Evolutionary conservation across 805 yeast species (phyloP).

Genomic region (Hanseniaspora vineae): DNA sequence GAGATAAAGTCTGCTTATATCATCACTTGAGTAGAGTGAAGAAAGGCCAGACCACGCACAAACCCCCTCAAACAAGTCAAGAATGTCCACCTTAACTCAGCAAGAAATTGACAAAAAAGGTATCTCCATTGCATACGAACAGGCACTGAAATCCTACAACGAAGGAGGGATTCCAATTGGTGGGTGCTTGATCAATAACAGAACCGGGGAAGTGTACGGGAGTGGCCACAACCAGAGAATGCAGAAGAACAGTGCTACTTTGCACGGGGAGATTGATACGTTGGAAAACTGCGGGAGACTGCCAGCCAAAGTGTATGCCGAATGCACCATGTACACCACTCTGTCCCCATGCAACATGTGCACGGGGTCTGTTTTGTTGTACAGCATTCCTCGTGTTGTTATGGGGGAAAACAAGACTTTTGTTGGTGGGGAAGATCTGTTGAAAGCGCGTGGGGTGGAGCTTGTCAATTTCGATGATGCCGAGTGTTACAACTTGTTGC

Average conservation of each 20-base stretch:
- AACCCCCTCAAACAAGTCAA: no score
- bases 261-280: constrained; percentile 88
- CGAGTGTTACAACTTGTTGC: constrained; percentile 62
- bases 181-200: constrained; percentile 25
- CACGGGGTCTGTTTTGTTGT: constrained; percentile 81
- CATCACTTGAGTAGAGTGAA: no score
- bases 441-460: constrained; percentile 56
- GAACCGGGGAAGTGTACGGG: constrained; percentile 73
- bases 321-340: constrained; percentile 85
- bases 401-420: constrained; percentile 81
- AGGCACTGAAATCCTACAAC: constrained; percentile 47
- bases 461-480: constrained; percentile 46
- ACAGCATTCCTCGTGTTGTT: constrained; percentile 79
- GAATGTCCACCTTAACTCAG: constrained; percentile 22
- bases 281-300: constrained; percentile 86
- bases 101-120: constrained; percentile 54
- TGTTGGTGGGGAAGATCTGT: constrained; percentile 69
- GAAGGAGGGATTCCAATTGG: constrained; percentile 92
- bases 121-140: constrained; percentile 55
- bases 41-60: no score
- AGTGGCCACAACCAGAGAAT: constrained; percentile 84
- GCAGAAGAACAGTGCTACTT: constrained; percentile 69
- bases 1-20: no score
- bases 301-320: constrained; percentile 63
- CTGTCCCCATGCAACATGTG: constrained; percentile 94